Percentiles rank a stretch among this genome's conserved stretches.
Evolutionary conservation across 2,329 filamentous ascomycete genomes (phyloP).

Genomic region (Botrytis galanthina): DNA sequence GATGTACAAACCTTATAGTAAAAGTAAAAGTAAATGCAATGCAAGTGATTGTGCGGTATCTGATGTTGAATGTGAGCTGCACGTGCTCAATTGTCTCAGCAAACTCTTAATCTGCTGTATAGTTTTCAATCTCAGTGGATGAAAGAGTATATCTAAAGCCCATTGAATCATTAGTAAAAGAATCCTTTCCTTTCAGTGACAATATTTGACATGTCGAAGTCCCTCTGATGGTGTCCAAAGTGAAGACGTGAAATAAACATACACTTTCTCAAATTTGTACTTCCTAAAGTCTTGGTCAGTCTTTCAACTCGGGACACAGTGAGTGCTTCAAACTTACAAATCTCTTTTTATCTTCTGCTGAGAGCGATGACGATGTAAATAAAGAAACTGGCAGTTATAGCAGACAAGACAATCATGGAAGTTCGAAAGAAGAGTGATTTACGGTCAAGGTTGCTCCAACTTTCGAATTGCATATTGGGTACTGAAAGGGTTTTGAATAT

Average conservation of each 20-base stretch:
- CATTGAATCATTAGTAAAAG: background rate
- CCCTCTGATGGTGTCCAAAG: background rate
- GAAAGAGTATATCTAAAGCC: background rate
- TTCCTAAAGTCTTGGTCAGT: background rate
- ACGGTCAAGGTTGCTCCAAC: background rate
- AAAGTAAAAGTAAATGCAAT: constrained; percentile 3
- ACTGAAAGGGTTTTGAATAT: background rate
- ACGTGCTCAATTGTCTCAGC: background rate
- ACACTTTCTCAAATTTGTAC: background rate
- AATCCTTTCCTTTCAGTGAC: background rate
- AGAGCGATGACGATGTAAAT: background rate
- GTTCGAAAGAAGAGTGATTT: background rate
- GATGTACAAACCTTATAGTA: background rate
- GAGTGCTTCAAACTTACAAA: background rate
- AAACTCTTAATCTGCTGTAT: background rate
- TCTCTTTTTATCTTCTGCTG: background rate
- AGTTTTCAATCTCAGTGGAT: background rate
- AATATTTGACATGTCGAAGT: background rate
- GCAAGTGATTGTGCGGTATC: constrained; percentile 1
- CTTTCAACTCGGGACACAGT: background rate
- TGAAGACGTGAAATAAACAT: background rate
- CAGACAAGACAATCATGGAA: background rate
- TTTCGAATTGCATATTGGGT: background rate
- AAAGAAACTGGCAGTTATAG: background rate
- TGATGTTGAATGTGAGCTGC: background rate